phyloP scores from a whole-genome alignment of 2,329 filamentous ascomycete genomes.

The Colletotrichum salicis region DNA sequence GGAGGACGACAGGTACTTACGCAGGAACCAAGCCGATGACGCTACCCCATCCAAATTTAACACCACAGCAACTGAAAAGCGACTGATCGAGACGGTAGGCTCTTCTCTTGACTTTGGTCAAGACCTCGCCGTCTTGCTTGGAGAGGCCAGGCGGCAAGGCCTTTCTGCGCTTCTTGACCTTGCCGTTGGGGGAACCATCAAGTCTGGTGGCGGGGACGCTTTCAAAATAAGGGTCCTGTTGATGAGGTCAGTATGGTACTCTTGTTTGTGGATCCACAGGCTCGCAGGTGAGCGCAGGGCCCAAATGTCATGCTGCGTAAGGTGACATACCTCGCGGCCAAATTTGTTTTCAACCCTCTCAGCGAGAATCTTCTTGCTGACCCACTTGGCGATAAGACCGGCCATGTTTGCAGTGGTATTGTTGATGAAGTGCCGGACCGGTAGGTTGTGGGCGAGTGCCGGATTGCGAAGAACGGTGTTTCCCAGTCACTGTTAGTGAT shows the following conservation, averaged over 20 bases:
- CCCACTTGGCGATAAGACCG: constrained; percentile 61
- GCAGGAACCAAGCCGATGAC: constrained; percentile 86
- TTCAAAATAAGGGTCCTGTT: constrained; percentile 90
- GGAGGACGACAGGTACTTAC: constrained; percentile 60
- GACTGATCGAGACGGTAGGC: constrained; percentile 88
- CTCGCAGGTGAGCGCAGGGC: constrained; percentile 39
- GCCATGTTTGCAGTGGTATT: constrained; percentile 56
- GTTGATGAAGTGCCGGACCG: constrained; percentile 6
- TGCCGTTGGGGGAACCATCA: constrained; percentile 72
- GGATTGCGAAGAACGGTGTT: not conserved
- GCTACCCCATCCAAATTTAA: constrained; percentile 89
- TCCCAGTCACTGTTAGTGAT: not conserved
- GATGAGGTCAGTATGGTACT: constrained; percentile 30
- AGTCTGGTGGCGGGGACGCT: constrained; percentile 79
- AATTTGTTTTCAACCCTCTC: constrained; percentile 68
- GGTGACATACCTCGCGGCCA: constrained; percentile 59
- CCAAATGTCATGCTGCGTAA: not conserved
- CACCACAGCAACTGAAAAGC: constrained; percentile 82
- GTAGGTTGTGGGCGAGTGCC: constrained; percentile 26
- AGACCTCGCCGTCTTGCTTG: constrained; percentile 80
- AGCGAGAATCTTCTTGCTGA: constrained; percentile 67
- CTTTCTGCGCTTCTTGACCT: constrained; percentile 86
- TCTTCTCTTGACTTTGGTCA: constrained; percentile 85
- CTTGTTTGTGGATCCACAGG: constrained; percentile 22
- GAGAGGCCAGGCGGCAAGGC: constrained; percentile 86